These are phyloP conservation scores for Berberis vulgaris DNA, from an alignment of 164 flowering plant genomes.

Conservation along the genomic window DNA sequence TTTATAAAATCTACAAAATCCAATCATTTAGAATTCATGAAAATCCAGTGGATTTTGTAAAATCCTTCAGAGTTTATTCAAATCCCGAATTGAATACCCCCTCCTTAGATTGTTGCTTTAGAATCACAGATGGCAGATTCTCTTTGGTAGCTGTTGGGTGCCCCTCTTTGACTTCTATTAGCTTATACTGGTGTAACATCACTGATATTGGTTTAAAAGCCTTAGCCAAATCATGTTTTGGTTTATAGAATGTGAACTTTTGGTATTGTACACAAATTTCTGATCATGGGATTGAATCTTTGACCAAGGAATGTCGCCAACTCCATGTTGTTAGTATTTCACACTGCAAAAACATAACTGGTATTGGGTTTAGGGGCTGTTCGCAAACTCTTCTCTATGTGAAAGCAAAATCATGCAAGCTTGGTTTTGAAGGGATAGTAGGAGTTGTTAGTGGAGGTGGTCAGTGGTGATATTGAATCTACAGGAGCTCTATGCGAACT, in stretches of 20 bases:
- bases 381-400: constrained; percentile 33
- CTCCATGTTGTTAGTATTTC: constrained; percentile 39
- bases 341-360: constrained; percentile 34
- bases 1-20: too few species aligned
- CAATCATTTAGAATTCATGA: too few species aligned
- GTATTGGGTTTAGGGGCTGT: constrained; percentile 56
- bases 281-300: constrained; percentile 40
- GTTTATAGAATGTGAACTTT: constrained; percentile 42
- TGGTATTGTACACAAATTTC: constrained; percentile 40
- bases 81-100: too few species aligned
- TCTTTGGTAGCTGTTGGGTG: constrained; percentile 38
- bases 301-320: constrained; percentile 32
- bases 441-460: constrained; percentile 52
- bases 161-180: constrained; percentile 32
- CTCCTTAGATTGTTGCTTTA: constrained; percentile 27
- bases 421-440: constrained; percentile 45
- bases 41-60: too few species aligned
- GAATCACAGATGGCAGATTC: constrained; percentile 48
- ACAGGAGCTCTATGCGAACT: too few species aligned
- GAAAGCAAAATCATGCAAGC: constrained; percentile 57
- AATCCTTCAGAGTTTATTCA: too few species aligned
- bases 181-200: constrained; percentile 51
- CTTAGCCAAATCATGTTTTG: constrained; percentile 39
- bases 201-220: constrained; percentile 42
- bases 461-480: too few species aligned